A percentile compares a stretch with the other conserved stretches of the same genome.
phyloP scores from a whole-genome alignment of 192 early-diverging fungal genomes.

The Backusella parvicylindrica region DNA sequence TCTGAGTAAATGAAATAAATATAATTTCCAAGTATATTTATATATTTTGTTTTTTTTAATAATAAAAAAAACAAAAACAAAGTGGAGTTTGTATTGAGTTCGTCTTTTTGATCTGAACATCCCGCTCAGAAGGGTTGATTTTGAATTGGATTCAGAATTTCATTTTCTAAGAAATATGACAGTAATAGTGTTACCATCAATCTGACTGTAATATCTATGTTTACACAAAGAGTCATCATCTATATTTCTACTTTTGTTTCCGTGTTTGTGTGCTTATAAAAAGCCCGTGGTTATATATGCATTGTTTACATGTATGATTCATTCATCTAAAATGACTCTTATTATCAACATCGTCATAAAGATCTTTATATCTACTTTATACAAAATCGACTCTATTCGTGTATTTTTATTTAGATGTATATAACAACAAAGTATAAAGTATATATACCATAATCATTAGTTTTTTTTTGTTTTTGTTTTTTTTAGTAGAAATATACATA shows the following conservation, averaged over 20 bases:
- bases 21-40: no score
- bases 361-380: background rate
- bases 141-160: background rate
- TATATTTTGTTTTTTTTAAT: background rate
- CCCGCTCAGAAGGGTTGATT: background rate
- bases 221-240: background rate
- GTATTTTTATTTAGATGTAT: no score
- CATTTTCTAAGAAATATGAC: background rate
- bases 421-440: no score
- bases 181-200: background rate
- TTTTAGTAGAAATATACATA: no score
- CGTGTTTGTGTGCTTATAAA: background rate
- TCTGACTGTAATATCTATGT: no score
- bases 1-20: background rate
- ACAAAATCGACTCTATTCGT: background rate
- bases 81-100: background rate
- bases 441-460: no score
- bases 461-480: no score
- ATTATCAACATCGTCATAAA: background rate
- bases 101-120: background rate
- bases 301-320: background rate
- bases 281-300: background rate
- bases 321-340: background rate
- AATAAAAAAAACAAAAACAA: background rate
- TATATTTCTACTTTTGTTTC: background rate